Base-by-base conservation (phyloP, 2,329 filamentous ascomycete genomes). In the Biscogniauxia mediterranea region DNA sequence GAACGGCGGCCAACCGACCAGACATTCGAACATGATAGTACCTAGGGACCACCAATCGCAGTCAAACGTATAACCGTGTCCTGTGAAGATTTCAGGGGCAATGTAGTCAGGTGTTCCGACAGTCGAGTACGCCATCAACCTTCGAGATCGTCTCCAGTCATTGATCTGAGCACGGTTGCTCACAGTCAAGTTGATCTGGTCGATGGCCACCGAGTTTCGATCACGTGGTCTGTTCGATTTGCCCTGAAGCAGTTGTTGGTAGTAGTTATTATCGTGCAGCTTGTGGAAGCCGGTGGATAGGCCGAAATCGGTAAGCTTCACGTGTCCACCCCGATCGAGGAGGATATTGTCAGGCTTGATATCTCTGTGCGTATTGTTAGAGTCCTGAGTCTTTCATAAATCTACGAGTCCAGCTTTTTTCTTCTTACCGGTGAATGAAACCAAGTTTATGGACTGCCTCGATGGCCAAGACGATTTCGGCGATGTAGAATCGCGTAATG, bases 301-400 rank as follows among this genome's bases (percentile, higher is more conserved):
- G 79, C 95, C 95, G 69, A 99, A 99, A 78, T 99, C 95, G 11
- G 95, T 98, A 69, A 99, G 83, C 81, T 99, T 99, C 78, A 99
- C 95, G 77, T 99, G 95, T 57, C 95, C 95, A 61, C 93, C 93
- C 61, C 93, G 88, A 74, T 99, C 95, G 55, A 99, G 87, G 54
- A 99, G 85, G 74, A 99, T 98, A 75, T 99, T 99, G 80, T 99
- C 95, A 13, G 95, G 95, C 78, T 99, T 99, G 81, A 99, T 99
- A 73, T 99, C 95, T 83, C 94, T 69, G 54, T 69, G 54, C 83
- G 74, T 78, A 89, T 87, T 86, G 87, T 81, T 92, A 69, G 64
- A 23, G 49, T 4, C 19, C 28, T 9, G 20, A 51, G 26, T 8
- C n/a, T 13, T 50, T 55, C 21, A 42, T 20, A 15, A 57, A 8